phyloP scores from a whole-genome alignment of 805 yeast genomes.

The Saturnispora ahearnii region DNA sequence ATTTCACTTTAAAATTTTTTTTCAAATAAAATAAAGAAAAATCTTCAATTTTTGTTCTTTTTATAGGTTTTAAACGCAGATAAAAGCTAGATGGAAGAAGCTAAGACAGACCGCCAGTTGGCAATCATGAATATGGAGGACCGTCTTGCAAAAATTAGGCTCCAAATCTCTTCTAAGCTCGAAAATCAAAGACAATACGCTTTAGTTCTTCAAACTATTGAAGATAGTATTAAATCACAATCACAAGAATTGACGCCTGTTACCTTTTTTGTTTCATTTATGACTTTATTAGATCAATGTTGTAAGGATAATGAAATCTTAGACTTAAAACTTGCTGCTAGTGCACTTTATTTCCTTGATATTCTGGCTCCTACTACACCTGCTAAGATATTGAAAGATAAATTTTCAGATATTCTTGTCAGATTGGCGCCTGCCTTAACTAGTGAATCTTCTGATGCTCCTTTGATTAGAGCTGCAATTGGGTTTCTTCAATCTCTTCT shows the following conservation, averaged over 20 bases:
- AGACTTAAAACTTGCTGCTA: constrained; percentile 58
- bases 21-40: neutral
- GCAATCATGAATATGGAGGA: constrained; percentile 44
- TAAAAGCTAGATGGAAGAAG: constrained; percentile 2
- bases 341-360: constrained; percentile 76
- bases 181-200: constrained; percentile 85
- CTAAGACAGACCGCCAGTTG: constrained; percentile 13
- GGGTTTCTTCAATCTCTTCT: constrained; percentile 79
- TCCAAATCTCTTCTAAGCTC: constrained; percentile 67
- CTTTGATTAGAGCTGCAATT: constrained; percentile 70
- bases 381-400: constrained; percentile 55
- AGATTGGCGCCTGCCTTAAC: constrained; percentile 77
- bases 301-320: constrained; percentile 40
- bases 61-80: neutral
- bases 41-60: neutral
- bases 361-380: constrained; percentile 69
- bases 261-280: constrained; percentile 76
- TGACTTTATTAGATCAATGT: constrained; percentile 74
- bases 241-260: constrained; percentile 55
- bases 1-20: too few relatives aligned
- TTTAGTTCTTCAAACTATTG: constrained; percentile 77
- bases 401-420: constrained; percentile 68
- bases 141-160: constrained; percentile 57
- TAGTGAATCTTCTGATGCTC: constrained; percentile 61
- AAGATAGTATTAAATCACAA: constrained; percentile 71